Conservation (phyloP, 352 stramenopile genomes). For the Bremia lactucae region DNA sequence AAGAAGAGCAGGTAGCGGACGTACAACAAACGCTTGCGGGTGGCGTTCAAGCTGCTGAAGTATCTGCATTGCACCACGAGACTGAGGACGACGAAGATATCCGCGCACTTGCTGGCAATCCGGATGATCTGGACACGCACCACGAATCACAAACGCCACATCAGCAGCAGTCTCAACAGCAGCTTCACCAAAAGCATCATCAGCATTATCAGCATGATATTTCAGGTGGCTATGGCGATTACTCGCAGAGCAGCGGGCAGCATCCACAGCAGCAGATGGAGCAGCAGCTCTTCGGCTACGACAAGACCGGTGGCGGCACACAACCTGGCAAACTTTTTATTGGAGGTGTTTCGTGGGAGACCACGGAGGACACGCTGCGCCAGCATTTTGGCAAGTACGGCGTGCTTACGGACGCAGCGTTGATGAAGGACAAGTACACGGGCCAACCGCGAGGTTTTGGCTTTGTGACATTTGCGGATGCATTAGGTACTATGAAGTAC, state of each 20-base stretch:
- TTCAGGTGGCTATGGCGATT: conserved; percentile 13
- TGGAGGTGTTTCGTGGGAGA: conserved; percentile 87
- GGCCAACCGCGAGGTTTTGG: conserved; percentile 87
- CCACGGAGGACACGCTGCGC: conserved; percentile 86
- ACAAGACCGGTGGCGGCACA: conserved; percentile 17
- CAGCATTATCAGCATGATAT: conserved; percentile 17
- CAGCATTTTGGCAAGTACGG: conserved; percentile 87
- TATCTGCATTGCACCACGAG: conserved; percentile 2
- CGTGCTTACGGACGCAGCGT: conserved; percentile 68
- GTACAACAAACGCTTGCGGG: conserved; percentile 4
- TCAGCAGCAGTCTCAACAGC: conserved; percentile 15
- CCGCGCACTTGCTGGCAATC: conserved; percentile 46
- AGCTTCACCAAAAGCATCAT: conserved; percentile 8
- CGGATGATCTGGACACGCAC: conserved; percentile 28
- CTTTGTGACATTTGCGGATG: conserved; percentile 89
- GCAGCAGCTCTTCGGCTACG: conserved; percentile 23
- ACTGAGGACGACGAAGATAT: conserved; percentile 62
- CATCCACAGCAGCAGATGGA: conserved; percentile 43
- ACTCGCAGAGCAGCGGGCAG: conserved; percentile 24
- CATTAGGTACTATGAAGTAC: conserved; percentile 43
- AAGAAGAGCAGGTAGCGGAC: conserved; percentile 43
- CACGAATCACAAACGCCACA: conserved; percentile 12
- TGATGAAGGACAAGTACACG: conserved; percentile 92
- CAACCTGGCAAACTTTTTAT: conserved; percentile 86
- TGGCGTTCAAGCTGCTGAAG: conserved; percentile 1